Conservation (phyloP, 257 asterid species). For the Coffea canephora region DNA sequence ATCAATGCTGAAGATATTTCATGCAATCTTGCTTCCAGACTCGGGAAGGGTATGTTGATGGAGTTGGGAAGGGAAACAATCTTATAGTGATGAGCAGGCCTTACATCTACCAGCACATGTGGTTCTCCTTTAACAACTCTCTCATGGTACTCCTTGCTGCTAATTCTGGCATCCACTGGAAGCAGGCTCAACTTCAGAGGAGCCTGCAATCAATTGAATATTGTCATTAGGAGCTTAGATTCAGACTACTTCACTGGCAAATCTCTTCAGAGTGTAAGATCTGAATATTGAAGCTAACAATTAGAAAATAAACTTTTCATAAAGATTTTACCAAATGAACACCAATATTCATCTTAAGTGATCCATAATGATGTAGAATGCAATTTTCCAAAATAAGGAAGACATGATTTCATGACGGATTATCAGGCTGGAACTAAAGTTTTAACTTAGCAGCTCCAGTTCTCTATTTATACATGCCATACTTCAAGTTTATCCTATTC, state of each 20-base stretch:
- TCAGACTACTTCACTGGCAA: too few species aligned
- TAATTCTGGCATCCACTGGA: constrained; percentile 65
- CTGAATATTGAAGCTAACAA: neutral
- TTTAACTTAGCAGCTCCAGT: neutral
- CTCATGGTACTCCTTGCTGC: constrained; percentile 68
- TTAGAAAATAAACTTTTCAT: neutral
- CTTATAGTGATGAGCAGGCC: constrained; percentile 86
- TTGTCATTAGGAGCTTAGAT: neutral
- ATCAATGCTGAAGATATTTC: constrained; percentile 55
- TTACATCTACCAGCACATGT: constrained; percentile 73
- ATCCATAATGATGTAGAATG: neutral
- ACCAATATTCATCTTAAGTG: neutral
- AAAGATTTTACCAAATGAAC: neutral
- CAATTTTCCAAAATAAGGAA: neutral
- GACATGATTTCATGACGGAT: neutral
- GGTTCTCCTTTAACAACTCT: constrained; percentile 47
- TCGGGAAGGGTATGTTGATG: constrained; percentile 63
- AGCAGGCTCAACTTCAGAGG: constrained; percentile 74
- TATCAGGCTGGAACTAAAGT: neutral
- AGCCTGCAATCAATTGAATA: constrained; percentile 46
- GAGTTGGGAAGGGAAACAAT: constrained; percentile 72
- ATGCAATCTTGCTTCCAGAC: constrained; percentile 45
- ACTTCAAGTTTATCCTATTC: neutral
- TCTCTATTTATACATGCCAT: neutral
- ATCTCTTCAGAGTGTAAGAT: neutral